A percentile compares a stretch with the other conserved stretches of the same genome.
These are phyloP conservation scores for Eucalyptus marginata DNA, from an alignment of 345 rosid species.

Conservation along the genomic window DNA sequence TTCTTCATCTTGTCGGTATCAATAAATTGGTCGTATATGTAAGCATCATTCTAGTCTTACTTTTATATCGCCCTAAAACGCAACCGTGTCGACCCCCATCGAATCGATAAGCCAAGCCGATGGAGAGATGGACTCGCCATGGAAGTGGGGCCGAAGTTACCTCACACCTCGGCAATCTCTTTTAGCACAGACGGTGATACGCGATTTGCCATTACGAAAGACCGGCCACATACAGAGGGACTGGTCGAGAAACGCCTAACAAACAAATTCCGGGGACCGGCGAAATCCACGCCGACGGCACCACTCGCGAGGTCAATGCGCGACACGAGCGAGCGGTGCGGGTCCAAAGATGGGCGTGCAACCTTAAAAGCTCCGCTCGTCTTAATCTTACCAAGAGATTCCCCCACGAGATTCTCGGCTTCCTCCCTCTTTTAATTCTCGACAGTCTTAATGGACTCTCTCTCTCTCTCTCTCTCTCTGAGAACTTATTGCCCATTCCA, in stretches of 20 bases:
- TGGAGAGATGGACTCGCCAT: background rate
- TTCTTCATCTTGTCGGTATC: fast-evolving
- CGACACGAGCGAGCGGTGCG: background rate
- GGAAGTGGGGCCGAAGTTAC: background rate
- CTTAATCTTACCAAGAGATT: background rate
- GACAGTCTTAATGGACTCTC: background rate
- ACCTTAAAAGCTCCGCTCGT: background rate
- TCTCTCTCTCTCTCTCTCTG: background rate
- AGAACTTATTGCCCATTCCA: background rate
- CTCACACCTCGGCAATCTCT: background rate
- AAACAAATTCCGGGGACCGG: background rate
- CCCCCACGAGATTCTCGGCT: background rate
- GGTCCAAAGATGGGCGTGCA: background rate
- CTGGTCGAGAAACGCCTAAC: background rate
- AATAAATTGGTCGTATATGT: too few species aligned
- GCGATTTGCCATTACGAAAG: background rate
- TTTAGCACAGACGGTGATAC: background rate
- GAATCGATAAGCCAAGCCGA: background rate
- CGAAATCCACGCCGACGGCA: background rate
- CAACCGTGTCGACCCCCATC: background rate
- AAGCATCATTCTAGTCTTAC: background rate
- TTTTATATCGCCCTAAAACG: background rate
- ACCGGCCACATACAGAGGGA: background rate
- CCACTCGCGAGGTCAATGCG: background rate
- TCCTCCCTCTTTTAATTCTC: background rate